Base-by-base conservation (phyloP, 129 eudicot genomes). In the Flaveria ramosissima region DNA sequence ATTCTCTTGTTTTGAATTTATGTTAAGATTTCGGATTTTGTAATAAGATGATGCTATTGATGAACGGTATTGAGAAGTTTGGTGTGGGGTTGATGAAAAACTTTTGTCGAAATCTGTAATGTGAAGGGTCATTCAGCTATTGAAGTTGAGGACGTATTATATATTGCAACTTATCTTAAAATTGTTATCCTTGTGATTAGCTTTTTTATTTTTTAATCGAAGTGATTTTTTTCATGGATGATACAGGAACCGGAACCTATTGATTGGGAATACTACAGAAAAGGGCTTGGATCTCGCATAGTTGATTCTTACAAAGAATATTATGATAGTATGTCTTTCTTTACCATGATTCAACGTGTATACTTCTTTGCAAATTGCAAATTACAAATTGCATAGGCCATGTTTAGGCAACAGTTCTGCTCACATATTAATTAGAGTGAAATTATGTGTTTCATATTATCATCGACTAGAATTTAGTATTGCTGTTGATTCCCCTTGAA, bases 251-350 rank as follows among this genome's bases (percentile, higher is more conserved):
- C 97, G 23, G 93, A 87, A 81, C 93, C 97, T 32, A 82, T 93
- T 60, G 97, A 93, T 76, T 93, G 98, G 97, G 97, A 93, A 30
- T 93, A 88, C 79, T 93, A 93, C 87, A 89, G 98, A 70, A 90
- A 93, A 74, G 98, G 97, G 77, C 86, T 93, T 87, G 98, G 97
- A 71, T 85, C 91, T 56, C 92, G 92, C 77, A 82, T 93, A 84
- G 97, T 93, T 74, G 98, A 90, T 77, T 87, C 90, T 88, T 93
- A 89, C 85, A 93, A 93, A 82, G 93, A 93, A 75, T 96, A 91
- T 57, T 36, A 87, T 83, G 97, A 93, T 2, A 85, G 97, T 93
- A 89, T 21, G 88, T 65, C 57, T 36, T 53, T 2, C 72, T 27
- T 53, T 53, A 15, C 21, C 70, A 15, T 26, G 9, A 7, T 42